Conservation (phyloP, 164 flowering plant genomes). For the Piper longum region DNA sequence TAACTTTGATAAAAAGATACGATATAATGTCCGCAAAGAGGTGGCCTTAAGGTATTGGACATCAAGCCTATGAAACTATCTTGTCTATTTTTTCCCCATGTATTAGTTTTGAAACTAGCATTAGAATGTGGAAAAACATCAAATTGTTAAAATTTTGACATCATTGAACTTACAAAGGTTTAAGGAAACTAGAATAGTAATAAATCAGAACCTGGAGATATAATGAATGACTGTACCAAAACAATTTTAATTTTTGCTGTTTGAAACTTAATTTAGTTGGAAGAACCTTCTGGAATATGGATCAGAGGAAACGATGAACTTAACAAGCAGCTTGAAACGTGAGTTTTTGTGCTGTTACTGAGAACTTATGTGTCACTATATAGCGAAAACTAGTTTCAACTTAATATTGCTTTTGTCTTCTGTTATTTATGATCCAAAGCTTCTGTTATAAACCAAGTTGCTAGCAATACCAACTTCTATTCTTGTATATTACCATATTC, state of each 20-base stretch:
- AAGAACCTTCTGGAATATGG: not conserved
- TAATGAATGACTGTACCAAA: not conserved
- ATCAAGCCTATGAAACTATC: not conserved
- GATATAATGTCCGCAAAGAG: constrained; percentile 14
- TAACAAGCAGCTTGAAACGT: no score
- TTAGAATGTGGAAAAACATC: not conserved
- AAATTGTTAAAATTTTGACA: not conserved
- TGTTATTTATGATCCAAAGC: no score
- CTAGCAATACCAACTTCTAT: no score
- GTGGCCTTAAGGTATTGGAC: constrained; percentile 11
- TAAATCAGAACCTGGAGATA: not conserved
- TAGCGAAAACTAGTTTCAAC: no score
- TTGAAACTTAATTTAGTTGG: not conserved
- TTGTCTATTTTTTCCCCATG: not conserved
- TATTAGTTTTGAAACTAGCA: not conserved
- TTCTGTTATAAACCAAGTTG: no score
- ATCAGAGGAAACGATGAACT: no score
- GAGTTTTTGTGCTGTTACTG: no score
- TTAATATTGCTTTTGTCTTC: no score
- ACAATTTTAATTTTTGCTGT: not conserved
- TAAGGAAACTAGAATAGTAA: not conserved
- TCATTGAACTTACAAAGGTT: not conserved
- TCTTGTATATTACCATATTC: no score
- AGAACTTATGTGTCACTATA: no score
- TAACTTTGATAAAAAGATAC: constrained; percentile 11